phyloP scores from a whole-genome alignment of 1,284 basidiomycete species.

The Neolentinus lepideus region DNA sequence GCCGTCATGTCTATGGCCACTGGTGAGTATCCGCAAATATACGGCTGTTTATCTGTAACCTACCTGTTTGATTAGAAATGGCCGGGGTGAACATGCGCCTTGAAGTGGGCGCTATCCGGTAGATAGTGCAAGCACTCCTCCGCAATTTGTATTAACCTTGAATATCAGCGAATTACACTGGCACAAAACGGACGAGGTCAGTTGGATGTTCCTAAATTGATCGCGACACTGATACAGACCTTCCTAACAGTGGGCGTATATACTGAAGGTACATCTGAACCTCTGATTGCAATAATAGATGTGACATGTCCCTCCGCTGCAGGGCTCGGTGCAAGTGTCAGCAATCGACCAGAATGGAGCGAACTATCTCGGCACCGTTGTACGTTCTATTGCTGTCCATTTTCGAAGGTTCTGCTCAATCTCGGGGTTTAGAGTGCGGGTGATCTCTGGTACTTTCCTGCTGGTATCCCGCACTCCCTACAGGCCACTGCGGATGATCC shows the following conservation, averaged over 20 bases:
- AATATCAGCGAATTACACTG: conserved; percentile 59
- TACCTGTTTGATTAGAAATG: conserved; percentile 30
- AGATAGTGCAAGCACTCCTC: conserved; percentile 10
- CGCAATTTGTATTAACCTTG: neutral
- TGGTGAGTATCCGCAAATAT: conserved; percentile 24
- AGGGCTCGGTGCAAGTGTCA: conserved; percentile 60
- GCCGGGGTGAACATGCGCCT: conserved; percentile 69
- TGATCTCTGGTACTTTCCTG: conserved; percentile 59
- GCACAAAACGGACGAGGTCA: conserved; percentile 63
- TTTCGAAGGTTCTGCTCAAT: conserved; percentile 1
- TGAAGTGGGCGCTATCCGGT: conserved; percentile 59
- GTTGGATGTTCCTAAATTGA: conserved; percentile 4
- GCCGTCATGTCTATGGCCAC: conserved; percentile 55
- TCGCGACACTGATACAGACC: neutral
- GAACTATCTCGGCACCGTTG: conserved; percentile 55
- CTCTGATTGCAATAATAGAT: neutral
- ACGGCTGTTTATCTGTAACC: conserved; percentile 4
- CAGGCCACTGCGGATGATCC: conserved; percentile 55
- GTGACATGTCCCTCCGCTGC: neutral
- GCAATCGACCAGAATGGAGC: conserved; percentile 53
- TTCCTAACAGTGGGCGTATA: conserved; percentile 53
- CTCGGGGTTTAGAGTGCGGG: conserved; percentile 20
- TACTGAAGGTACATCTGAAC: conserved; percentile 38
- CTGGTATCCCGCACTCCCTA: conserved; percentile 45
- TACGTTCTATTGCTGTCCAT: conserved; percentile 19